phyloP scores from a whole-genome alignment of 164 flowering plant genomes.

The Platanus orientalis region DNA sequence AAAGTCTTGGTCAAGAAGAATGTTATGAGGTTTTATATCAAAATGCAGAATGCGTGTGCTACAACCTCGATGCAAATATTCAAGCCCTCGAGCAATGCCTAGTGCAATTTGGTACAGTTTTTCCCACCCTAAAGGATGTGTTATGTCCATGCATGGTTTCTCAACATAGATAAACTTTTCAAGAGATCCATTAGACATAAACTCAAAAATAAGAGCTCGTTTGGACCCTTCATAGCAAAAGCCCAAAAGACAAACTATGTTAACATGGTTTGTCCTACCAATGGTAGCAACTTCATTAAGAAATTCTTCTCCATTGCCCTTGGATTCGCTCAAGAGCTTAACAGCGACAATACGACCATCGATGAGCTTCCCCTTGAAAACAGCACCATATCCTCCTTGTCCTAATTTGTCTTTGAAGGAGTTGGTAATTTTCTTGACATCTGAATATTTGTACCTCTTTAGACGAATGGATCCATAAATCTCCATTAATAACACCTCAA shows the following conservation, averaged over 20 bases:
- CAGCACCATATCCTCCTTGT: constrained; percentile 16
- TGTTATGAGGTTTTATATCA: too few relatives aligned
- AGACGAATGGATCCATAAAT: too few relatives aligned
- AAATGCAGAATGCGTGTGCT: too few relatives aligned
- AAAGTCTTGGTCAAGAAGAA: too few relatives aligned
- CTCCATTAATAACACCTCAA: too few relatives aligned
- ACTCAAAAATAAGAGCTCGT: constrained; percentile 1
- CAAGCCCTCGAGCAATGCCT: constrained; percentile 10
- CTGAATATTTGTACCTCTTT: too few relatives aligned
- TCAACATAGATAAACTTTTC: constrained; percentile 3
- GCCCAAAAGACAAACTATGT: background rate
- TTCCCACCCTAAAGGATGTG: background rate
- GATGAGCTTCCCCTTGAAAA: constrained; percentile 11
- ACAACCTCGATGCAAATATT: too few relatives aligned
- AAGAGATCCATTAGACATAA: too few relatives aligned
- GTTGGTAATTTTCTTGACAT: too few relatives aligned
- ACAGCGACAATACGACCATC: constrained; percentile 4
- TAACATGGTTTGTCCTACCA: background rate
- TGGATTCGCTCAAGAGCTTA: background rate
- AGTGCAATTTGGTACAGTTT: background rate
- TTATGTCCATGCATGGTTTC: background rate
- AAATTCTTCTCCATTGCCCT: background rate
- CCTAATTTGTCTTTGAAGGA: too few relatives aligned
- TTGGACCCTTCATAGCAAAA: background rate
- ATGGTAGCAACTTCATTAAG: background rate